Conservation (phyloP, 495 filamentous ascomycete species). For the Penicillium egyptiacum region DNA sequence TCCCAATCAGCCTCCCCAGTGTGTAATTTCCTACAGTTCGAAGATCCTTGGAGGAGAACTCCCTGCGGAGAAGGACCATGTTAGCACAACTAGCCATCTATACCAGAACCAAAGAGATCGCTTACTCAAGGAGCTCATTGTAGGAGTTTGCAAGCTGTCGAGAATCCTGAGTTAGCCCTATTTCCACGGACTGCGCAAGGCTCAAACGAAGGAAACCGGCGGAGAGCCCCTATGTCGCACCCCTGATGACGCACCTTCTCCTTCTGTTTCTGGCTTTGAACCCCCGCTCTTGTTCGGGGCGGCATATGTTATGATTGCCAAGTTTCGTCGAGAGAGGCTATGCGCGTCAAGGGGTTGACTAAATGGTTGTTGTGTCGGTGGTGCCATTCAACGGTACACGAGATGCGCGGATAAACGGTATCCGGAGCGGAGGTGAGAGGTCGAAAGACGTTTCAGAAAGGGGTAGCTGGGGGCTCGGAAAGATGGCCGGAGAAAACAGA, state of each 20-base stretch:
- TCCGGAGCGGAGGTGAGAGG: slow-evolving; percentile 6
- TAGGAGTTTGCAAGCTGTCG: slow-evolving; percentile 91
- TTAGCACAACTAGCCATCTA: slow-evolving; percentile 14
- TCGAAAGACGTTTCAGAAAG: slow-evolving; percentile 7
- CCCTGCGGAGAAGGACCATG: slow-evolving; percentile 51
- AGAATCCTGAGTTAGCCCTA: slow-evolving; percentile 25
- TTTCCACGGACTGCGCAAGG: slow-evolving; percentile 8
- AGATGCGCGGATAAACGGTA: slow-evolving; percentile 3
- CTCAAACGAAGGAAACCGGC: neutral
- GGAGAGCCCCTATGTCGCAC: slow-evolving; percentile 4
- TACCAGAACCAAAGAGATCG: neutral
- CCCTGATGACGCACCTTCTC: slow-evolving; percentile 68
- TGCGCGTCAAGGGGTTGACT: slow-evolving; percentile 25
- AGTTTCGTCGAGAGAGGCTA: slow-evolving; percentile 27
- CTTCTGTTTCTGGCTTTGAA: slow-evolving; percentile 89
- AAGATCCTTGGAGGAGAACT: slow-evolving; percentile 91
- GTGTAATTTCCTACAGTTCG: slow-evolving; percentile 92
- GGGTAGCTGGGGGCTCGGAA: neutral
- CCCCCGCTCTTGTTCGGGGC: slow-evolving; percentile 77
- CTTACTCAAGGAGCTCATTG: slow-evolving; percentile 91
- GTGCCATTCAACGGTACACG: slow-evolving; percentile 30
- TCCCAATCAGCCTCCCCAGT: slow-evolving; percentile 87
- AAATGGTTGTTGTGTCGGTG: slow-evolving; percentile 13
- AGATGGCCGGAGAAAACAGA: neutral
- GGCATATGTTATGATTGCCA: slow-evolving; percentile 52